phyloP scores from a whole-genome alignment of 257 asterid genomes.

The Nicotiana noctiflora region DNA sequence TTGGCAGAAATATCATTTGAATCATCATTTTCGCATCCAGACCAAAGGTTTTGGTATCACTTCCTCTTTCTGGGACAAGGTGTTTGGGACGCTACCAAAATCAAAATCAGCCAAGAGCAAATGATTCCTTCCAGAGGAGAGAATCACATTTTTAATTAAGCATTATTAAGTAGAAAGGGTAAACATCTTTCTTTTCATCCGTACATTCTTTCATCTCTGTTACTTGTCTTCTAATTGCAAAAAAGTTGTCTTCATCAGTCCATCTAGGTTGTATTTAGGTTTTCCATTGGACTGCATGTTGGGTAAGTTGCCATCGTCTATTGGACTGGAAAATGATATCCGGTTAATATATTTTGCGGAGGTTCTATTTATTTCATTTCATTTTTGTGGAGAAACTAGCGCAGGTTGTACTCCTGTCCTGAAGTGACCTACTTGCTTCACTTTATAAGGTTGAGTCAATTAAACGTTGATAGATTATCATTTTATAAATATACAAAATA shows the following conservation, averaged over 20 bases:
- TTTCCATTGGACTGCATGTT: not conserved
- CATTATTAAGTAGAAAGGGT: not conserved
- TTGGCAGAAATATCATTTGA: constrained; percentile 62
- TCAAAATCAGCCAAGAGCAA: constrained; percentile 31
- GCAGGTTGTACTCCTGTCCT: not conserved
- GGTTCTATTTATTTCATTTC: not conserved
- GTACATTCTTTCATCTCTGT: not conserved
- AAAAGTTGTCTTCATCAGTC: not conserved
- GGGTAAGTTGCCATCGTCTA: not conserved
- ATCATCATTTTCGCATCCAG: constrained; percentile 64
- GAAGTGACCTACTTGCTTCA: not conserved
- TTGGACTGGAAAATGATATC: not conserved
- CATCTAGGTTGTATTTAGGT: not conserved
- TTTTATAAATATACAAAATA: too few species aligned
- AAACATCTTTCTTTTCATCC: not conserved
- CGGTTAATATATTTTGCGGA: not conserved
- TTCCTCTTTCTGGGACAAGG: constrained; percentile 60
- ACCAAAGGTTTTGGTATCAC: constrained; percentile 74
- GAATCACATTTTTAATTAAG: not conserved
- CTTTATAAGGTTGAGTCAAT: not conserved
- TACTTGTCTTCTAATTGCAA: not conserved
- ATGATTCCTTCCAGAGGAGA: constrained; percentile 6
- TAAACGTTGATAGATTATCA: too few species aligned
- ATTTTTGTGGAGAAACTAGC: not conserved
- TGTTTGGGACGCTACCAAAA: constrained; percentile 63